A percentile compares a stretch with the other conserved stretches of the same genome.
phyloP scores from a whole-genome alignment of 352 stramenopile species.

The Phytophthora palmivora region DNA sequence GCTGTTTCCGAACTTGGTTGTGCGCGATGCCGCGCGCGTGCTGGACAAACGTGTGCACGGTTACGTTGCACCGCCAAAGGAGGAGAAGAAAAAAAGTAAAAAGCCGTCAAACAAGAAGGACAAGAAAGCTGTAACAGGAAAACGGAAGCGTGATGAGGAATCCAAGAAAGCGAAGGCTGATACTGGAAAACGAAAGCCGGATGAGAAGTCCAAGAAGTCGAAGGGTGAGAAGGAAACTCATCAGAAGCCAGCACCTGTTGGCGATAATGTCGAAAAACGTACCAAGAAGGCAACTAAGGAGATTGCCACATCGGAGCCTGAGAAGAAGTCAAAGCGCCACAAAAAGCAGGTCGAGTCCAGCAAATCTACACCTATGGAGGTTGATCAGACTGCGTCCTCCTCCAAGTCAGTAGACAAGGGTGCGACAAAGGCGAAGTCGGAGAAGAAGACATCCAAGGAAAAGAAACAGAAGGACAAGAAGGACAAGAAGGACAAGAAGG shows the following conservation, averaged over 20 bases:
- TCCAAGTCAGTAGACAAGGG: conserved; percentile 8
- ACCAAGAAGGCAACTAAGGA: conserved; percentile 8
- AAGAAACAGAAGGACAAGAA: conserved; percentile 46
- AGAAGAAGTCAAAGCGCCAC: conserved; percentile 27
- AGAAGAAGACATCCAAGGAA: conserved; percentile 37
- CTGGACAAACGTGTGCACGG: conserved; percentile 86
- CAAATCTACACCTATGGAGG: conserved; percentile 27
- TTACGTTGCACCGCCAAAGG: conserved; percentile 78
- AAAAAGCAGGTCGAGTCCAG: conserved; percentile 26
- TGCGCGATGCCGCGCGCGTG: conserved; percentile 79
- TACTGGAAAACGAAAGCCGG: conserved; percentile 15
- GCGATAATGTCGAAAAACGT: conserved; percentile 26
- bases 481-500: conserved; percentile 40
- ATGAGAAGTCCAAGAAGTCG: conserved; percentile 36
- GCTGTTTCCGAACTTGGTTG: conserved; percentile 79
- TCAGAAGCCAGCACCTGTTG: conserved; percentile 25
- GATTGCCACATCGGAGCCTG: conserved; percentile 18
- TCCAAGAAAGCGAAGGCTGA: conserved; percentile 18
- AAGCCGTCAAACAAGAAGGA: conserved; percentile 30
- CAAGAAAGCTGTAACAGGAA: conserved; percentile 32
- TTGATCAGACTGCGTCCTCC: conserved; percentile 19
- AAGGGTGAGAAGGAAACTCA: conserved; percentile 38
- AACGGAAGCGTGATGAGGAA: conserved; percentile 36
- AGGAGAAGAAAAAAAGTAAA: conserved; percentile 50
- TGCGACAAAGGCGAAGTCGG: conserved; percentile 20